These are phyloP conservation scores for Pythium aquatile DNA, from an alignment of 352 stramenopile genomes.

Conservation along the genomic window DNA sequence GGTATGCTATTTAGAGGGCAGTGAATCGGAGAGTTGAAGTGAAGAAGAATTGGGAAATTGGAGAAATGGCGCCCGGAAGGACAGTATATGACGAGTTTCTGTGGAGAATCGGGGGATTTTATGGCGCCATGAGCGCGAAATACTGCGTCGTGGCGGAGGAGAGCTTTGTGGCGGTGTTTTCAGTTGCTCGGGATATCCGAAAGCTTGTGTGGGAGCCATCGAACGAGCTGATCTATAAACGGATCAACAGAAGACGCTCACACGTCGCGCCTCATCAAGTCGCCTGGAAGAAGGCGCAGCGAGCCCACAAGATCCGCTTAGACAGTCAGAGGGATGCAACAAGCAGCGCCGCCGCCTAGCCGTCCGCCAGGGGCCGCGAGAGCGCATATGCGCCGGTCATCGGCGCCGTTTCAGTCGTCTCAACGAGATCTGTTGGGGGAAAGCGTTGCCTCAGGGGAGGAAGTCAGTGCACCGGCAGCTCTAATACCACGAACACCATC, in stretches of 20 bases:
- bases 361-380: constrained; percentile 4
- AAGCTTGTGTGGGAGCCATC: neutral
- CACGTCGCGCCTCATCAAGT: neutral
- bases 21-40: constrained; percentile 15
- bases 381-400: constrained; percentile 11
- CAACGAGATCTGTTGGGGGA: constrained; percentile 15
- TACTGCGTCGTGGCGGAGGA: neutral
- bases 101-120: neutral
- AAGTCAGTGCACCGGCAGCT: neutral
- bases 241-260: neutral
- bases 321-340: constrained; percentile 6
- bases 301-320: neutral
- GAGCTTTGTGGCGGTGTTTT: neutral
- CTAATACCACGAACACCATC: neutral
- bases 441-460: neutral
- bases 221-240: constrained; percentile 1
- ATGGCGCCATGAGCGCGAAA: neutral
- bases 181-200: neutral
- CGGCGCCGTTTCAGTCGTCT: constrained; percentile 20
- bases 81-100: neutral
- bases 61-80: neutral
- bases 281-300: neutral
- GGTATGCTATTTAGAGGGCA: neutral
- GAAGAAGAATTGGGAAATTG: neutral
- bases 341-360: constrained; percentile 9